These are phyloP conservation scores for Pichia paraexigua DNA, from an alignment of 805 yeast genomes.

Conservation along the genomic window DNA sequence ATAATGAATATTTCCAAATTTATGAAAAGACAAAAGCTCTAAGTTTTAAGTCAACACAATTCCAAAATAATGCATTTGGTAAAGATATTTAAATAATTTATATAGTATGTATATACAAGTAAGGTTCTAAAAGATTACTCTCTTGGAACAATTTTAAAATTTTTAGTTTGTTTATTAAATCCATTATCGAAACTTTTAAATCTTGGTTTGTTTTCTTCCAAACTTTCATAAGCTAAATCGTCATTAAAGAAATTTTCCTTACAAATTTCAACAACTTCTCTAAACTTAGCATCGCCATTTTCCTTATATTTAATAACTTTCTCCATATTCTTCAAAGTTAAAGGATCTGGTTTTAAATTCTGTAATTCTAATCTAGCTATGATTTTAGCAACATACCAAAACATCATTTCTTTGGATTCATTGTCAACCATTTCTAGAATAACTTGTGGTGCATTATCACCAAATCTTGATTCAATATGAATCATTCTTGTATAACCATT, in stretches of 20 bases:
- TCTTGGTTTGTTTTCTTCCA: slow-evolving; percentile 20
- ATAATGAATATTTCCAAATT: slow-evolving; percentile 58
- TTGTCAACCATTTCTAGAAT: slow-evolving; percentile 77
- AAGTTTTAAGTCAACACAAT: slow-evolving; percentile 51
- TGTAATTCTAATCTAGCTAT: slow-evolving; percentile 75
- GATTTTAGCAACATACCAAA: slow-evolving; percentile 70
- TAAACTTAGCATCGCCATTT: slow-evolving; percentile 48
- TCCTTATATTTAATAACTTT: slow-evolving; percentile 39
- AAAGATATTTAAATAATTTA: slow-evolving; percentile 8
- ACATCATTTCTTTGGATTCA: slow-evolving; percentile 50
- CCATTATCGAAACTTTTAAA: slow-evolving; percentile 24
- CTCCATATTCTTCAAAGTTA: slow-evolving; percentile 50
- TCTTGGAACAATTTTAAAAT: slow-evolving; percentile 29
- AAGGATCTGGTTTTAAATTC: slow-evolving; percentile 40
- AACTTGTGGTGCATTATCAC: slow-evolving; percentile 87
- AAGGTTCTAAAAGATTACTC: slow-evolving; percentile 3
- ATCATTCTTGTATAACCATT: slow-evolving; percentile 86
- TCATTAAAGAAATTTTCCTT: slow-evolving; percentile 36
- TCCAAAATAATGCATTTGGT: slow-evolving; percentile 37
- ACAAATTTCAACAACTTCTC: slow-evolving; percentile 53
- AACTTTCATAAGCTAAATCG: slow-evolving; percentile 13
- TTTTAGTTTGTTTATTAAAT: slow-evolving; percentile 23
- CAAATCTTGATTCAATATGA: slow-evolving; percentile 74
- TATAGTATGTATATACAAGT: not conserved
- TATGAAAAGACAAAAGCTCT: slow-evolving; percentile 61